A percentile compares a stretch with the other conserved stretches of the same genome.
These are phyloP conservation scores for Umbelopsis isabellina DNA, from an alignment of 192 early-diverging fungal species.

Conservation along the genomic window DNA sequence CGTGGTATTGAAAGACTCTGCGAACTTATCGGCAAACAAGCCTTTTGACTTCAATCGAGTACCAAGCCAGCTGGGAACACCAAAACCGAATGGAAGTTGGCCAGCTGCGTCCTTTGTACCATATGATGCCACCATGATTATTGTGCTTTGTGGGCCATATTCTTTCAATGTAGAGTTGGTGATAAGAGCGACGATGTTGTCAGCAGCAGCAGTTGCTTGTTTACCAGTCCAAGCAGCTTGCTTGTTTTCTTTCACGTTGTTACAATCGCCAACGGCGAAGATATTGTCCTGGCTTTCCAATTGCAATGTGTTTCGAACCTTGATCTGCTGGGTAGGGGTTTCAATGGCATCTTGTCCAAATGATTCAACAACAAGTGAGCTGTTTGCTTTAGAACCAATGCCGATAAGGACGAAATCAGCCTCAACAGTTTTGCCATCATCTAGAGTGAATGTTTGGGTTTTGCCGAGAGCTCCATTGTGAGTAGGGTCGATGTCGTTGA, in stretches of 20 bases:
- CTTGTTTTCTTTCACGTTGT: conserved; percentile 41
- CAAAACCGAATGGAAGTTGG: conserved; percentile 15
- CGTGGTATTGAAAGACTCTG: neutral
- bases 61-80: conserved; percentile 1
- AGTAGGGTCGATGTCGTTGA: neutral
- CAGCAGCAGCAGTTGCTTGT: conserved; percentile 24
- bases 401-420: conserved; percentile 42
- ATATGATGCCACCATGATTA: conserved; percentile 36
- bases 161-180: conserved; percentile 22
- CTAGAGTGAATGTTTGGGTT: neutral
- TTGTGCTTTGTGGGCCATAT: conserved; percentile 28
- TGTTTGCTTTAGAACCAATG: conserved; percentile 24
- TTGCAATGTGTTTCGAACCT: conserved; percentile 18
- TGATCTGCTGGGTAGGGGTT: conserved; percentile 29
- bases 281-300: conserved; percentile 20
- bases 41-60: conserved; percentile 1
- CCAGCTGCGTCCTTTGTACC: neutral
- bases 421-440: conserved; percentile 26
- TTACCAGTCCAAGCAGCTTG: conserved; percentile 28
- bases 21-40: neutral
- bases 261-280: conserved; percentile 45
- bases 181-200: conserved; percentile 31
- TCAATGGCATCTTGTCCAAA: conserved; percentile 30
- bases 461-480: conserved; percentile 12
- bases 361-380: neutral